Base-by-base conservation (phyloP, 2,329 filamentous ascomycete genomes). In the Phoma herbarum region DNA sequence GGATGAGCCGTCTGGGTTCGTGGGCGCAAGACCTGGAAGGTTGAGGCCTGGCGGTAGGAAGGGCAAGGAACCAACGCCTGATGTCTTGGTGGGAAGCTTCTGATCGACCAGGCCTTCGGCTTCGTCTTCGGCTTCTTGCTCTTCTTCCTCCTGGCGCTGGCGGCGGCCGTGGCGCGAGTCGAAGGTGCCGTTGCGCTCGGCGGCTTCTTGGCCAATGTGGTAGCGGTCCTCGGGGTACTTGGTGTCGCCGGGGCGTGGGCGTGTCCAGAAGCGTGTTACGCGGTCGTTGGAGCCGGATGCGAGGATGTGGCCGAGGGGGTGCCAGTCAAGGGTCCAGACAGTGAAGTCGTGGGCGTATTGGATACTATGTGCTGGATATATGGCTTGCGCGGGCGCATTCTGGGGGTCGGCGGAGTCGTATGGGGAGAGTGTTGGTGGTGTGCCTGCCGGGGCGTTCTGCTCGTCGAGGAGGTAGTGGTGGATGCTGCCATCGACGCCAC, bases 251-350 rank as follows among this genome's bases (percentile, higher is more conserved):
- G 95, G 95, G 46, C 95, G 84, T 16, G 92, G 87, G 41, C 95
- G 89, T 3, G 93, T 93, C 95, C 95, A 99, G 81, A 99, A 99
- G 46, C 95, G 89, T 2, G 95, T 98, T 61, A 97, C 93, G 39
- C 95, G 90, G 76, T 99, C 95, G 76, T 99, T 98, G 11, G 93
- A 97, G 12, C 95, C 95, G 2, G 94, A 96, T 0, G 93, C 93
- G 8, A 99, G 85, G 63, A 99, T 94, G 73, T 99, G 95, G 26
- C 95, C 95, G 0, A 98, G 84, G 0, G 95, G 95, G 75, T 99
- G 95, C 93, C 95, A 99, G 80, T 97, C 93, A 48, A 99, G 85
- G 18, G 93, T 96, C 95, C 95, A 99, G 64, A 99, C 95, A 18
- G 93, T 92, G 75, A 93, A 96, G 67, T 96, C 91, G 76, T 99